phyloP scores from a whole-genome alignment of 495 filamentous ascomycete species.

The Chaetomium fimeti region DNA sequence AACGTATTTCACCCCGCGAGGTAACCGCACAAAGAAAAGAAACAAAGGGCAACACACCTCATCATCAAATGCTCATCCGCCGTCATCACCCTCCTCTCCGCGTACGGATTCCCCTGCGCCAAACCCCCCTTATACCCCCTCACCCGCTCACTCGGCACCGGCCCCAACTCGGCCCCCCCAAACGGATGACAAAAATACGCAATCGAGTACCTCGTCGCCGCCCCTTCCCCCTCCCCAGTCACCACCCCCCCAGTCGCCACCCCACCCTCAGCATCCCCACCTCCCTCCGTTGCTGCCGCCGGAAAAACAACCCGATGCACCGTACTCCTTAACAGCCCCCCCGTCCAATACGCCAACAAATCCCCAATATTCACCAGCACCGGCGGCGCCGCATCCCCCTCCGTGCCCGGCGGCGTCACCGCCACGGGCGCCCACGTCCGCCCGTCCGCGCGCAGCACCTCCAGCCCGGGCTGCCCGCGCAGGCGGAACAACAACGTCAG shows the following conservation, averaged over 20 bases:
- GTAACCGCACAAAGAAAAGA: background rate
- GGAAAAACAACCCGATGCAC: constrained; percentile 89
- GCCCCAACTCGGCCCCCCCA: constrained; percentile 63
- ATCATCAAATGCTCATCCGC: constrained; percentile 79
- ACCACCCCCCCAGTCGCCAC: constrained; percentile 22
- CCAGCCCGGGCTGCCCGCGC: constrained; percentile 77
- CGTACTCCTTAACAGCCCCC: constrained; percentile 76
- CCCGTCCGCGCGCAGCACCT: constrained; percentile 65
- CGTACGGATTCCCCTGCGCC: constrained; percentile 43
- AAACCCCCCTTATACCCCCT: constrained; percentile 25
- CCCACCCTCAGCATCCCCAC: too few species aligned
- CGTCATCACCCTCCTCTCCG: constrained; percentile 64
- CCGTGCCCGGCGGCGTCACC: constrained; percentile 54
- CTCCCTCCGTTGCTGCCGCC: too few species aligned
- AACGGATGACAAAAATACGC: constrained; percentile 91
- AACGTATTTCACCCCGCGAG: constrained; percentile 43
- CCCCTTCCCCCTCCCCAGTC: constrained; percentile 54
- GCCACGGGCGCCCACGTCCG: constrained; percentile 61
- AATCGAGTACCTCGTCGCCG: constrained; percentile 68
- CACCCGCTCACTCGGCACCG: constrained; percentile 68
- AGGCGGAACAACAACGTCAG: constrained; percentile 86
- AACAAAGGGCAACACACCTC: constrained; percentile 28
- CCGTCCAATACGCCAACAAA: constrained; percentile 87
- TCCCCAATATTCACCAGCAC: constrained; percentile 94
- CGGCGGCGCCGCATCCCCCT: constrained; percentile 60